phyloP scores from a whole-genome alignment of 768 basidiomycete species.

The Agaricus blazei region DNA sequence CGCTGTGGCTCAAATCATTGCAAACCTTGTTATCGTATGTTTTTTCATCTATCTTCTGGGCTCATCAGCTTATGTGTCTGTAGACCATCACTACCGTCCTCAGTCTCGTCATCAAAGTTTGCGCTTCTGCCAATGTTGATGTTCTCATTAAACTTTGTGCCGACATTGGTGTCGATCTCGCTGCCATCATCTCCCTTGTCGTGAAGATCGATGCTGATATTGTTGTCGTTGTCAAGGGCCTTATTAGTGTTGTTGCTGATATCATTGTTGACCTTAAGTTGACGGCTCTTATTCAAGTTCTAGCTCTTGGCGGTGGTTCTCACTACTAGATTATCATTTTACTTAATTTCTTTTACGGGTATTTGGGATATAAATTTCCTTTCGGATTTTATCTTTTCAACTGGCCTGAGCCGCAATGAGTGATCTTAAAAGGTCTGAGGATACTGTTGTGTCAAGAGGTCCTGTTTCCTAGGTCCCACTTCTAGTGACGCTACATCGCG shows the following conservation, averaged over 20 bases:
- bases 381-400: too few species aligned
- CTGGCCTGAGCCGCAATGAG: too few species aligned
- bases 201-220: neutral
- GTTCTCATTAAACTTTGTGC: slow-evolving; percentile 10
- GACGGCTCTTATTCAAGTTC: neutral
- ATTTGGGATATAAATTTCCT: neutral
- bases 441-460: too few species aligned
- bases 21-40: slow-evolving; percentile 8
- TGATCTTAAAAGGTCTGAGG: too few species aligned
- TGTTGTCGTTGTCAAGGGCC: neutral
- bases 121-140: slow-evolving; percentile 6
- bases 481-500: too few species aligned
- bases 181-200: slow-evolving; percentile 5
- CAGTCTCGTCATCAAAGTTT: neutral
- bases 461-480: too few species aligned
- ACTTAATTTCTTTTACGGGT: neutral
- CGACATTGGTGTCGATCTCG: slow-evolving; percentile 8
- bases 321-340: neutral
- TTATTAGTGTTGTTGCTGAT: neutral
- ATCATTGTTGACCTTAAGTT: neutral
- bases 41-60: slow-evolving; percentile 1
- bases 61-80: neutral
- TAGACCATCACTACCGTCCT: neutral
- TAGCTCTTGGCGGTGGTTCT: neutral
- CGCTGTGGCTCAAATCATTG: slow-evolving; percentile 7